phyloP scores from a whole-genome alignment of 352 stramenopile genomes.

The Sclerospora graminicola region DNA sequence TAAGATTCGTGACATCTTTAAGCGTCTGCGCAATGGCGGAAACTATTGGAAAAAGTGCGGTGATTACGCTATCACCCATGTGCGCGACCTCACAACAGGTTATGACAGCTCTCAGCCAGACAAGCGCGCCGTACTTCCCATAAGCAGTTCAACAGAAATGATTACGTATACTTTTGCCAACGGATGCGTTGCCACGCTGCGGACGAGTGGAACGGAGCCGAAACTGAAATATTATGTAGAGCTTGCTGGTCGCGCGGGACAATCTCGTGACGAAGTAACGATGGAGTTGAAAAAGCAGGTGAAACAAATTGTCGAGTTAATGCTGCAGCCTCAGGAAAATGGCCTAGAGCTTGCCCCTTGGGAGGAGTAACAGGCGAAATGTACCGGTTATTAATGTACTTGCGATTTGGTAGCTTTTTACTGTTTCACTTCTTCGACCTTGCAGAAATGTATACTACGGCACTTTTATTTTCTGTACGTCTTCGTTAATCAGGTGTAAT shows the following conservation, averaged over 20 bases:
- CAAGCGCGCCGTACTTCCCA: slow-evolving; percentile 86
- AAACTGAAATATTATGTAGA: slow-evolving; percentile 99
- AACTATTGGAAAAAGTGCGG: slow-evolving; percentile 80
- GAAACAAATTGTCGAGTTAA: slow-evolving; percentile 62
- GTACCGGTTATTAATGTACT: slow-evolving; percentile 3
- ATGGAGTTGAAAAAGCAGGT: slow-evolving; percentile 52
- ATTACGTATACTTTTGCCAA: slow-evolving; percentile 96
- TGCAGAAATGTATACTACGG: slow-evolving; percentile 9
- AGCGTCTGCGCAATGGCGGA: slow-evolving; percentile 84
- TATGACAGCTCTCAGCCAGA: slow-evolving; percentile 84
- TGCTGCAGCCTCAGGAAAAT: slow-evolving; percentile 77
- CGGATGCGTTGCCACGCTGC: slow-evolving; percentile 93
- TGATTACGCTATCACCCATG: slow-evolving; percentile 62
- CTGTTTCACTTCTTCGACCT: slow-evolving; percentile 13
- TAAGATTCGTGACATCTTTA: slow-evolving; percentile 86
- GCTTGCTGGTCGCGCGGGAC: slow-evolving; percentile 54
- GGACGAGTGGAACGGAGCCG: slow-evolving; percentile 96
- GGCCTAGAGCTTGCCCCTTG: slow-evolving; percentile 45
- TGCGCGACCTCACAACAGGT: slow-evolving; percentile 85
- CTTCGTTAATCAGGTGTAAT: slow-evolving; percentile 5
- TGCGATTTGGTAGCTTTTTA: slow-evolving; percentile 11
- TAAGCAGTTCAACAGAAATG: slow-evolving; percentile 90
- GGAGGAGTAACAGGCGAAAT: slow-evolving; percentile 16
- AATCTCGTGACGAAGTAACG: slow-evolving; percentile 51
- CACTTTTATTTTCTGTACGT: slow-evolving; percentile 14